These are phyloP conservation scores for Juncus effusus DNA, from an alignment of 176 grass and related monocot species.

Conservation along the genomic window DNA sequence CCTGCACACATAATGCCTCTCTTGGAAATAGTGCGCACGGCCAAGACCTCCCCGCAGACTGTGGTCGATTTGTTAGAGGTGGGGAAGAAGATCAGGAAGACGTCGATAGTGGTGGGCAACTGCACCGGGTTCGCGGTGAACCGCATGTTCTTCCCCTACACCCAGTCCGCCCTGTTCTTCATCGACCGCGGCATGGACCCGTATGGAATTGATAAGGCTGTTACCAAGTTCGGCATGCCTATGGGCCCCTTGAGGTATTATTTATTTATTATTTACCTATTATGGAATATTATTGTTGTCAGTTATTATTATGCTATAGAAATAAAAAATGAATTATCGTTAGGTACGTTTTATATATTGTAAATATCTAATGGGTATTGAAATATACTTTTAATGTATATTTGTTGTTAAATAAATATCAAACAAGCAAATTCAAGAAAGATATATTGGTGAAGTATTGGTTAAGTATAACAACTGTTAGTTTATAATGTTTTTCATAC, in stretches of 20 bases:
- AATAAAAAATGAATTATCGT: too few species aligned
- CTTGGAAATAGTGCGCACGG: slow-evolving; percentile 77
- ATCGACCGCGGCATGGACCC: slow-evolving; percentile 84
- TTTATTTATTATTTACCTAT: neutral
- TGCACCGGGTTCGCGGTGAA: slow-evolving; percentile 86
- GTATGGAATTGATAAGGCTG: slow-evolving; percentile 76
- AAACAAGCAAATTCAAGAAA: too few species aligned
- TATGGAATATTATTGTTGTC: too few species aligned
- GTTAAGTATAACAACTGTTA: too few species aligned
- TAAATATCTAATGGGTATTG: too few species aligned
- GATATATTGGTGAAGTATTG: too few species aligned
- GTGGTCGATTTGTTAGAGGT: slow-evolving; percentile 82
- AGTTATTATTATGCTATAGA: too few species aligned
- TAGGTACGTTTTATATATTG: too few species aligned
- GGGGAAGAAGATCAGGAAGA: slow-evolving; percentile 87
- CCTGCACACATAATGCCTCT: slow-evolving; percentile 93
- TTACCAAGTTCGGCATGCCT: slow-evolving; percentile 96
- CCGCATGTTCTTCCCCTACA: slow-evolving; percentile 97
- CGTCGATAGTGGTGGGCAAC: slow-evolving; percentile 83
- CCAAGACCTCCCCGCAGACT: slow-evolving; percentile 71
- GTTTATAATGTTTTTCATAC: too few species aligned
- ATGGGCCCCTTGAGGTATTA: slow-evolving; percentile 95
- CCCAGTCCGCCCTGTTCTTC: slow-evolving; percentile 71
- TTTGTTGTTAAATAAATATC: too few species aligned
- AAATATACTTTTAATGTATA: too few species aligned